Base-by-base conservation (phyloP, 495 filamentous ascomycete genomes). In the Xylaria intraflava region DNA sequence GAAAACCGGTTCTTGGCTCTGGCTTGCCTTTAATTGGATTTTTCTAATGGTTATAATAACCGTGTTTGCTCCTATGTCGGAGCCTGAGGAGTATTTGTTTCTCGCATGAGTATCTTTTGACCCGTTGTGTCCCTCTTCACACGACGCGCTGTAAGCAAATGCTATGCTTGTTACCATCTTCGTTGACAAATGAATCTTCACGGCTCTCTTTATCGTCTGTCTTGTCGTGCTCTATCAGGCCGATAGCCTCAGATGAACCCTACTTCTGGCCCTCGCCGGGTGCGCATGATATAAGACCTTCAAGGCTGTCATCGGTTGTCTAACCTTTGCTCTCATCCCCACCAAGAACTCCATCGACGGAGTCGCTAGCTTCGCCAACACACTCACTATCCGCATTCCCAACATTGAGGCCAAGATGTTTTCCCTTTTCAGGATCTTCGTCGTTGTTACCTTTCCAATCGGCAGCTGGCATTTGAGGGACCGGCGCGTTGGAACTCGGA, bases 391-490 rank as follows among this genome's bases (percentile, higher is more conserved):
- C 74, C 11, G 80, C 77, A 3, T 73, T 82, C 48, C 81, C 74
- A 24, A 77, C 77, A 23, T 86, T 70, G 23, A 93, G 60, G 0
- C 88, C 89, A 9, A 93, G 65, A 42, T 82, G 76, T 64, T 81
- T 85, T 12, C 77, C 71, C 1, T 75, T 62, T 2, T 62, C 62
- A n/a, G 75, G 70, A 6, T 73, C 64, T 36, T 72, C 69, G 6
- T 66, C 51, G 44, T 76, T 69, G 0, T 62, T 70, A 0, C 83
- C 81, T 47, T 80, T 80, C 88, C 87, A 91, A 60, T 92, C 83
- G 2, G 89, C 83, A 6, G 87, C 70, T 27, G 65, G 58, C 66
- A 76, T 80, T 71, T 92, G 84, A 3, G 77, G 78, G 19, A 93
- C 81, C 2, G 82, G 75, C 40, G 85, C 82, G 16, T 83, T 80